Conservation (phyloP, 805 yeast species). For the Allodekkera sacchari region DNA sequence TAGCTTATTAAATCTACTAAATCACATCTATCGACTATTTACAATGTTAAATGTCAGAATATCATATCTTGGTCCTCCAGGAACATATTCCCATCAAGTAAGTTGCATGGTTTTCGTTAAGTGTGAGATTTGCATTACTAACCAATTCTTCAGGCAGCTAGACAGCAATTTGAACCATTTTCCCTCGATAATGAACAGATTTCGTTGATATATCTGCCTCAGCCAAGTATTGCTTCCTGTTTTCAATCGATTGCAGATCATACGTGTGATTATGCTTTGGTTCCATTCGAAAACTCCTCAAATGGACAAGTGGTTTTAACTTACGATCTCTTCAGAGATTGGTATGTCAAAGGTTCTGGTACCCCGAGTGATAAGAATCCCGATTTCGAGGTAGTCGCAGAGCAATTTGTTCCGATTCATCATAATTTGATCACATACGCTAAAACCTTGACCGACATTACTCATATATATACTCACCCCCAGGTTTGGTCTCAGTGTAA, state of each 20-base stretch:
- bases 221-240: slow-evolving; percentile 48
- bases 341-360: slow-evolving; percentile 28
- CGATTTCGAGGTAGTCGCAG: slow-evolving; percentile 53
- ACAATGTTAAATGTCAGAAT: slow-evolving; percentile 30
- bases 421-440: slow-evolving; percentile 61
- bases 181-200: slow-evolving; percentile 9
- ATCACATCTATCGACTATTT: no score
- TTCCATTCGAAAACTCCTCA: slow-evolving; percentile 91
- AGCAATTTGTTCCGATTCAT: slow-evolving; percentile 73
- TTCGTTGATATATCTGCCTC: slow-evolving; percentile 24
- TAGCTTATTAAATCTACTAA: no score
- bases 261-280: slow-evolving; percentile 58
- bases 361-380: slow-evolving; percentile 15
- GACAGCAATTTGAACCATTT: slow-evolving; percentile 27
- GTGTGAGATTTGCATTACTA: not conserved
- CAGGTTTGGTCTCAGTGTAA: slow-evolving; percentile 96
- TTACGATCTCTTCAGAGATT: slow-evolving; percentile 70
- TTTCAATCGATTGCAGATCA: slow-evolving; percentile 41
- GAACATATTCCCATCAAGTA: slow-evolving; percentile 90
- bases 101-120: slow-evolving; percentile 5
- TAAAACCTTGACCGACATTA: slow-evolving; percentile 35
- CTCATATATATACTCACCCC: slow-evolving; percentile 79
- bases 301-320: slow-evolving; percentile 90
- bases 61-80: slow-evolving; percentile 82
- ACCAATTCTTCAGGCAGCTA: slow-evolving; percentile 34